These are phyloP conservation scores for Pestalotiopsis sp. DNA, from an alignment of 2,329 filamentous ascomycete genomes.

Conservation along the genomic window DNA sequence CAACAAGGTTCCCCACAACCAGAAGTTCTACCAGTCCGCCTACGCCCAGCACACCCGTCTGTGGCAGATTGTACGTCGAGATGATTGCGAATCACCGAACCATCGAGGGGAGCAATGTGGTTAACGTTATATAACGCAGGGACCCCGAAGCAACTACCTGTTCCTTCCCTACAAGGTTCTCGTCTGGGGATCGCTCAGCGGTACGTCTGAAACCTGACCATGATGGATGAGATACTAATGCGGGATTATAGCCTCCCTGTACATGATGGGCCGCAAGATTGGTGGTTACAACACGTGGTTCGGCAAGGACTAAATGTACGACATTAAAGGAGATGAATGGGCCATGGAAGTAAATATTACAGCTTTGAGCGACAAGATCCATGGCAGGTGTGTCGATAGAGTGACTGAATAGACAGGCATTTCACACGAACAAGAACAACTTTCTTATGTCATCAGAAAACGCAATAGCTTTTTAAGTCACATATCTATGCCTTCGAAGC, in stretches of 20 bases:
- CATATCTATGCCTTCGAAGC: background rate
- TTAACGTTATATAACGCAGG: constrained; percentile 46
- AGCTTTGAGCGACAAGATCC: background rate
- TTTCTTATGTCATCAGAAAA: constrained; percentile 6
- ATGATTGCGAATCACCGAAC: constrained; percentile 2
- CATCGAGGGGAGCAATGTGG: background rate
- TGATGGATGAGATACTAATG: constrained; percentile 16
- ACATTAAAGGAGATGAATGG: background rate
- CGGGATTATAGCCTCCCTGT: constrained; percentile 56
- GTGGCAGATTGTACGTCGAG: constrained; percentile 74
- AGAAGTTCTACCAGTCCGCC: constrained; percentile 75
- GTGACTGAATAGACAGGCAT: constrained; percentile 18
- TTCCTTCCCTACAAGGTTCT: constrained; percentile 71
- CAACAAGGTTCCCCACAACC: constrained; percentile 77
- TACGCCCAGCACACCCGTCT: constrained; percentile 70
- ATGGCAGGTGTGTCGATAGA: constrained; percentile 19
- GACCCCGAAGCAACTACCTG: constrained; percentile 65
- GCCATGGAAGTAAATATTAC: constrained; percentile 3
- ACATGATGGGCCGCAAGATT: constrained; percentile 74
- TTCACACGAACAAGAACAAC: constrained; percentile 16
- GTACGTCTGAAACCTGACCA: constrained; percentile 47
- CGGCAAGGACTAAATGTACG: constrained; percentile 52
- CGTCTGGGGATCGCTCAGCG: constrained; percentile 64
- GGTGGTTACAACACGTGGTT: constrained; percentile 82
- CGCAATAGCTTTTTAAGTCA: background rate